Evolutionary conservation across 2,329 filamentous ascomycete species (phyloP), one percentile per base, ranked within the genome.

Genomic region (Waltergamsia citrina): DNA sequence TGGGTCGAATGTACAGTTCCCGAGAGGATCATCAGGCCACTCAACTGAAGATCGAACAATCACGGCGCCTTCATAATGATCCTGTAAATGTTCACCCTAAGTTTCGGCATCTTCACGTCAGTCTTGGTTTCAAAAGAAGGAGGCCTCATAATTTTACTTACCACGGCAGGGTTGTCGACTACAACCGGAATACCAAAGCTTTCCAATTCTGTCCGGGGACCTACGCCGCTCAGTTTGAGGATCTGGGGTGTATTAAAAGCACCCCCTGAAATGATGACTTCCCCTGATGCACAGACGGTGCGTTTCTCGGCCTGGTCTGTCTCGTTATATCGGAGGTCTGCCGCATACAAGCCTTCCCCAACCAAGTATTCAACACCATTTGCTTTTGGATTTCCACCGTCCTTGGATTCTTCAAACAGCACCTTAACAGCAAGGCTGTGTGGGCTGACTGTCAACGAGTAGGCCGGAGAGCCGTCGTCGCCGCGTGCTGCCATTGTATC

Each of bases 61-160:
- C 8, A 69, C 40, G 24, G 27, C 33, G 14, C 41, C 39, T 37
- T 59, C 70, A 47, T 71, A 70, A 36, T 69, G 67, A 45, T 80
- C 74, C 49, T 74, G 64, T 8, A 80, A 56, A 50, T 78, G 78
- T 7, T 56, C 63, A 11, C 75, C 75, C 34, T n/a, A n/a, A n/a
- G n/a, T n/a, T n/a, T n/a, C n/a, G n/a, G n/a, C n/a, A n/a, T n/a
- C n/a, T n/a, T n/a, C n/a, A n/a, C n/a, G n/a, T n/a, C n/a, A n/a
- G n/a, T n/a, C n/a, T n/a, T n/a, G n/a, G n/a, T n/a, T n/a, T n/a
- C n/a, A n/a, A n/a, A n/a, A n/a, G n/a, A n/a, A n/a, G n/a, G n/a
- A n/a, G n/a, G n/a, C n/a, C n/a, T n/a, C n/a, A n/a, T n/a, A n/a
- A n/a, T n/a, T n/a, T n/a, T n/a, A n/a, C 63, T 31, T 20, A 31